Conservation (phyloP, 768 basidiomycete genomes). For the Clathrus columnatus region DNA sequence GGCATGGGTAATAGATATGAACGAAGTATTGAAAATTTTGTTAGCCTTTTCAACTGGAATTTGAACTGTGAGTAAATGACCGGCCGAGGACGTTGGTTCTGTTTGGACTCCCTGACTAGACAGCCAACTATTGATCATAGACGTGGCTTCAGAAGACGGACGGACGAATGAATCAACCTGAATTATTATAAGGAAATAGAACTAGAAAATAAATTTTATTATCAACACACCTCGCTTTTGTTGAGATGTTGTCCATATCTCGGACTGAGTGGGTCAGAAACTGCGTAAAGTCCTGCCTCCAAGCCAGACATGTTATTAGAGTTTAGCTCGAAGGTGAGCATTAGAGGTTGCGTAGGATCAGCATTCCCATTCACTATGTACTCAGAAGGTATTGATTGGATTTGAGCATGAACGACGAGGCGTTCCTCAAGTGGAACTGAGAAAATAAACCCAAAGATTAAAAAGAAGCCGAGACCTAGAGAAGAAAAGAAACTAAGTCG, state of each 20-base stretch:
- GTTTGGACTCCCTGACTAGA: constrained; percentile 17
- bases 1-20: constrained; percentile 18
- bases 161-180: constrained; percentile 23
- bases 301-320: constrained; percentile 29
- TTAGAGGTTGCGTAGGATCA: constrained; percentile 22
- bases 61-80: constrained; percentile 20
- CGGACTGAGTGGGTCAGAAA: constrained; percentile 29
- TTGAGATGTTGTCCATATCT: constrained; percentile 30
- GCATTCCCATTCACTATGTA: constrained; percentile 25
- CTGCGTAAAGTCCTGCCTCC: constrained; percentile 26
- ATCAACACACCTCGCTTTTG: constrained; percentile 27
- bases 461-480: too few species aligned
- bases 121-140: constrained; percentile 20
- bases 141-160: too few species aligned
- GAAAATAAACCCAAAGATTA: too few species aligned
- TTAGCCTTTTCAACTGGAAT: constrained; percentile 22
- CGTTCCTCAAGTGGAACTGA: too few species aligned
- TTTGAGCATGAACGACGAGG: constrained; percentile 22
- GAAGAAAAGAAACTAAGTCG: too few species aligned
- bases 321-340: constrained; percentile 29
- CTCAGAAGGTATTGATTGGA: constrained; percentile 18
- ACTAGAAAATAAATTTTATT: not conserved
- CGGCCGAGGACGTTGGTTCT: constrained; percentile 18
- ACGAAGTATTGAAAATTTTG: constrained; percentile 21
- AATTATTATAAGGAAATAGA: too few species aligned